phyloP scores from a whole-genome alignment of 2,329 filamentous ascomycete genomes.

The Helminthosporium solani region DNA sequence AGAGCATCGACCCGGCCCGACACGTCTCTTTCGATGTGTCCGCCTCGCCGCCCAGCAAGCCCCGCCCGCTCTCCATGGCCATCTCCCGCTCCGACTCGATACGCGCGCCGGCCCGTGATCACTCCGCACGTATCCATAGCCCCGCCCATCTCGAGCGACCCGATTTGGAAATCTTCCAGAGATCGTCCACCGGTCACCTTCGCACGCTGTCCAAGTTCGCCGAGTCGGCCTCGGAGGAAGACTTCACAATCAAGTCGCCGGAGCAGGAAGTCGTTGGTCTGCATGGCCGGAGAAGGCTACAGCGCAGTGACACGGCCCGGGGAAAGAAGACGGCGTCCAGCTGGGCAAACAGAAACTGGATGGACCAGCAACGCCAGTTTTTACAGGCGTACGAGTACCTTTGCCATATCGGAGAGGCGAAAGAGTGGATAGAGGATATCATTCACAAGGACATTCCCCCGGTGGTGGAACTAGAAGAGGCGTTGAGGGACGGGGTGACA shows the following conservation, averaged over 20 bases:
- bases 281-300: constrained; percentile 78
- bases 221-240: constrained; percentile 71
- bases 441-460: constrained; percentile 82
- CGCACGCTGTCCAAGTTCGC: constrained; percentile 83
- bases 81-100: constrained; percentile 42
- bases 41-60: constrained; percentile 48
- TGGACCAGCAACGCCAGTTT: constrained; percentile 97
- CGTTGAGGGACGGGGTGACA: constrained; percentile 87
- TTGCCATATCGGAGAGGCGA: constrained; percentile 97
- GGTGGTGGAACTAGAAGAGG: constrained; percentile 91
- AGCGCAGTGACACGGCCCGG: constrained; percentile 62
- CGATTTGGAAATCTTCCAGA: constrained; percentile 78
- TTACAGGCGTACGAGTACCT: constrained; percentile 97
- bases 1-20: constrained; percentile 45
- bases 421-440: constrained; percentile 97
- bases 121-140: constrained; percentile 28
- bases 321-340: constrained; percentile 55
- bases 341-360: constrained; percentile 90
- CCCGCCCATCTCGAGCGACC: constrained; percentile 40
- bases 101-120: constrained; percentile 38
- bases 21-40: constrained; percentile 49
- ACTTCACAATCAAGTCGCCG: constrained; percentile 75
- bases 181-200: constrained; percentile 86
- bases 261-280: constrained; percentile 86
- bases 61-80: constrained; percentile 45